phyloP scores from a whole-genome alignment of 768 basidiomycete genomes.

The Amanita pallidorosea region DNA sequence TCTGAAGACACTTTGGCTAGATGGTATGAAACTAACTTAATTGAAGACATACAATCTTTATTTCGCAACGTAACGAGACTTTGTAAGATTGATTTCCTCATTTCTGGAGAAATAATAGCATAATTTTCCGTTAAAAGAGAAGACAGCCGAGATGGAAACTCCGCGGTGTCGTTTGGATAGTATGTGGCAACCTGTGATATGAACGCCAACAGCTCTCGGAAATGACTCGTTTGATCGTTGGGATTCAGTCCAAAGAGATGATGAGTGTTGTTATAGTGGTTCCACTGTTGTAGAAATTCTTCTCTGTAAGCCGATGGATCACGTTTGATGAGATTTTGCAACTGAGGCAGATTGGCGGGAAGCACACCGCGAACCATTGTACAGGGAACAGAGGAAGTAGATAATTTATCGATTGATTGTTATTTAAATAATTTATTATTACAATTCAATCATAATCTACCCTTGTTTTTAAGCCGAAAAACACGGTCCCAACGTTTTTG shows the following conservation, averaged over 20 bases:
- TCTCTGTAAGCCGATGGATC: constrained; percentile 86
- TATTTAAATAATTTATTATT: no score
- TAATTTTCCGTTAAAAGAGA: constrained; percentile 72
- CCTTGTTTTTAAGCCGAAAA: no score
- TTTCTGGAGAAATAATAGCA: constrained; percentile 65
- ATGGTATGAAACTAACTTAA: constrained; percentile 53
- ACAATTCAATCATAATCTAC: no score
- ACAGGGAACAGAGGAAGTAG: not conserved
- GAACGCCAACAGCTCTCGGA: constrained; percentile 82
- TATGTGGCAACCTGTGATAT: constrained; percentile 91
- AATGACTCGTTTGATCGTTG: constrained; percentile 76
- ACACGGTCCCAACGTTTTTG: no score
- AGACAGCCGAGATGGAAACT: constrained; percentile 76
- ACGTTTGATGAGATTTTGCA: constrained; percentile 95
- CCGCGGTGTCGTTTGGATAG: constrained; percentile 84
- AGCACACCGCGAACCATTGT: constrained; percentile 53
- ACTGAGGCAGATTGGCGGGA: constrained; percentile 84
- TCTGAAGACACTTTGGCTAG: not conserved
- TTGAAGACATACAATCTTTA: constrained; percentile 84
- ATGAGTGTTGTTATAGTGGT: constrained; percentile 81
- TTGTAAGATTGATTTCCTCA: constrained; percentile 76
- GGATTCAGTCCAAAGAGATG: constrained; percentile 79
- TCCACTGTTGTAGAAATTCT: constrained; percentile 95
- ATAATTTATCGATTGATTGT: no score
- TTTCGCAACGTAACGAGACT: constrained; percentile 91